Conservation (phyloP, 176 grass and related monocot species). For the maize (Zea mays) region DNA sequence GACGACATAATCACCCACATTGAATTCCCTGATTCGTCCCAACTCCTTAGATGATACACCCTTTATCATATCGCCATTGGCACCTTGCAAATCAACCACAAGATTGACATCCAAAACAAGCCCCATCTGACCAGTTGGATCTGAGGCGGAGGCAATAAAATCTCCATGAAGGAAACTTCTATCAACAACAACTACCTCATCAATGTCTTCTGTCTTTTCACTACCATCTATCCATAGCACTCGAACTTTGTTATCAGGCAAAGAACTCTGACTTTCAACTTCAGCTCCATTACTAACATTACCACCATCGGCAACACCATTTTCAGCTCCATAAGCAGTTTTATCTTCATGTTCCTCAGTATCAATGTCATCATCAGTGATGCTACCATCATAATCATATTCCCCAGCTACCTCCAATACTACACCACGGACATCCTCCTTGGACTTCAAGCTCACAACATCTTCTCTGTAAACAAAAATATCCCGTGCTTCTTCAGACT, state of each 20-base stretch:
- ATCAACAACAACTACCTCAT: slow-evolving; percentile 54
- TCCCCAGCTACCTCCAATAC: slow-evolving; percentile 86
- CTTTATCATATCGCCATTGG: slow-evolving; percentile 57
- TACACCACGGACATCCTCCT: slow-evolving; percentile 54
- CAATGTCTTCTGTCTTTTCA: slow-evolving; percentile 68
- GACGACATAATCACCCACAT: slow-evolving; percentile 87
- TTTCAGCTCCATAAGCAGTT: slow-evolving; percentile 32
- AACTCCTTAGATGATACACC: slow-evolving; percentile 71
- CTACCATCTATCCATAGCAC: slow-evolving; percentile 70
- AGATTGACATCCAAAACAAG: slow-evolving; percentile 68
- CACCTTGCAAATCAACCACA: slow-evolving; percentile 63
- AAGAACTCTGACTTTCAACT: slow-evolving; percentile 48
- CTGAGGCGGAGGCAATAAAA: slow-evolving; percentile 67
- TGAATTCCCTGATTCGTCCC: slow-evolving; percentile 75
- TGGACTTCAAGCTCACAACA: slow-evolving; percentile 65
- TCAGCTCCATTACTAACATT: slow-evolving; percentile 45
- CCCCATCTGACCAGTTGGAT: slow-evolving; percentile 88
- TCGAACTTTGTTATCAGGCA: slow-evolving; percentile 73
- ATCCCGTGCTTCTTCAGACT: slow-evolving; percentile 38
- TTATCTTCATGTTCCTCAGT: slow-evolving; percentile 50
- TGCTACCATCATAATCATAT: slow-evolving; percentile 81
- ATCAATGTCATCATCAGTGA: slow-evolving; percentile 65
- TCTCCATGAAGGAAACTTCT: slow-evolving; percentile 86
- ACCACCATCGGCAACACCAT: slow-evolving; percentile 45
- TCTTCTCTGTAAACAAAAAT: slow-evolving; percentile 80